Base-by-base conservation (phyloP, 2,329 filamentous ascomycete species). In the Apiospora hydei region DNA sequence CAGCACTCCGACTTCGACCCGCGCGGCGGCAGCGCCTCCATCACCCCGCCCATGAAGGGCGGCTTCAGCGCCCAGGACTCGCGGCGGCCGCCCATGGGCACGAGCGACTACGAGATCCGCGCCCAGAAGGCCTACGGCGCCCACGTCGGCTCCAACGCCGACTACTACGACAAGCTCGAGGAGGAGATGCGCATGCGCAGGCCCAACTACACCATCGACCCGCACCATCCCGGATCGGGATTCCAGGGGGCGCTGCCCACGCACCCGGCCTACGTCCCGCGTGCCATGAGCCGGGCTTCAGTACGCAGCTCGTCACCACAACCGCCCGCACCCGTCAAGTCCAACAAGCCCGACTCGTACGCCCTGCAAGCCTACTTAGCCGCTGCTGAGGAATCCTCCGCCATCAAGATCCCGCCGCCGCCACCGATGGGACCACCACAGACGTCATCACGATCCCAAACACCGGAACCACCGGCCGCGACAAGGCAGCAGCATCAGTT, bases 241-340 rank as follows among this genome's bases (percentile, higher is more conserved):
- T 77, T 77, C 6, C 70, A 69, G 21, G 81, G 75, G 64, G 81
- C 81, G 0, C 79, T 88, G 66, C 86, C 86, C 0, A 80, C 85
- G 0, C 87, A 88, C 72, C 84, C 83, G 0, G 87, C 87, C 0
- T 88, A 88, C 69, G 82, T 87, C 24, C 84, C 85, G 0, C 80
- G 79, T 5, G 78, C 81, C 10, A 72, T 81, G 70, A 82, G 79
- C 72, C 78, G 81, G 10, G 76, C 76, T 44, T 71, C 73, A 1
- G 8, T 4, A 8, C 71, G 72, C 21, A 72, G 74, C 16, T 46
- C 68, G 34, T 71, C 77, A 4, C 74, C 74, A 11, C 73, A 72
- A 41, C 21, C n/a, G 30, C 38, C 38, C 4, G 4, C 38, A 8
- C 38, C 34, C 26, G 46, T 8, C 43, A 69, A 34, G 26, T 30